Conservation (phyloP, 495 filamentous ascomycete genomes). For the Bombardia bombarda region DNA sequence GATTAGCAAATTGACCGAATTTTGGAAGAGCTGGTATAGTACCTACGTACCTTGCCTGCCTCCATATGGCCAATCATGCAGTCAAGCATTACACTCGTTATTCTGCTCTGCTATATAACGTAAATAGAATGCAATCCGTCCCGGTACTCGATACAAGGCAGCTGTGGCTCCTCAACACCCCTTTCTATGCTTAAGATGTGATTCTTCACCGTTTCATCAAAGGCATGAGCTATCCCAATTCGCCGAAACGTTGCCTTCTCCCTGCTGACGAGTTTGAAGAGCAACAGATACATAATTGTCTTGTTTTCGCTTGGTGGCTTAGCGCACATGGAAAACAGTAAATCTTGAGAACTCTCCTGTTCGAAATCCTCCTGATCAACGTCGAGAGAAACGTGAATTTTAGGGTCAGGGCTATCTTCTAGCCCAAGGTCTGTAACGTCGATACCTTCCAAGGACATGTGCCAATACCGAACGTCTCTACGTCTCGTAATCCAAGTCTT, state of each 20-base stretch:
- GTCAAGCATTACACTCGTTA: too few species aligned
- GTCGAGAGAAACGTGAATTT: background rate
- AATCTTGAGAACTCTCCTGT: background rate
- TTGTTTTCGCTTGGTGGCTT: background rate
- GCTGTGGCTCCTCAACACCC: background rate
- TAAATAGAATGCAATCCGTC: background rate
- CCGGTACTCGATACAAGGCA: background rate
- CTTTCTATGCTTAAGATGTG: background rate
- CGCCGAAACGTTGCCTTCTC: background rate
- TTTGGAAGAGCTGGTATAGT: too few species aligned
- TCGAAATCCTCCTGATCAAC: background rate
- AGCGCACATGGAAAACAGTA: background rate
- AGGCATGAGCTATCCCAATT: background rate
- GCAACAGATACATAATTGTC: background rate
- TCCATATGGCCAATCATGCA: too few species aligned
- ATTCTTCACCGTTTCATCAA: background rate
- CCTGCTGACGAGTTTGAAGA: background rate
- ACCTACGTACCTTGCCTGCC: too few species aligned
- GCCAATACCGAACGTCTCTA: background rate
- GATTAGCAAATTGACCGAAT: too few species aligned
- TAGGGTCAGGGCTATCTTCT: background rate
- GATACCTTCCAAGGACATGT: background rate
- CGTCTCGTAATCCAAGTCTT: background rate
- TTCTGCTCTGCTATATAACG: background rate
- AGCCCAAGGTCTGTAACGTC: background rate